Conservation (phyloP, 1,284 basidiomycete genomes). For the Ustilago tritici region DNA sequence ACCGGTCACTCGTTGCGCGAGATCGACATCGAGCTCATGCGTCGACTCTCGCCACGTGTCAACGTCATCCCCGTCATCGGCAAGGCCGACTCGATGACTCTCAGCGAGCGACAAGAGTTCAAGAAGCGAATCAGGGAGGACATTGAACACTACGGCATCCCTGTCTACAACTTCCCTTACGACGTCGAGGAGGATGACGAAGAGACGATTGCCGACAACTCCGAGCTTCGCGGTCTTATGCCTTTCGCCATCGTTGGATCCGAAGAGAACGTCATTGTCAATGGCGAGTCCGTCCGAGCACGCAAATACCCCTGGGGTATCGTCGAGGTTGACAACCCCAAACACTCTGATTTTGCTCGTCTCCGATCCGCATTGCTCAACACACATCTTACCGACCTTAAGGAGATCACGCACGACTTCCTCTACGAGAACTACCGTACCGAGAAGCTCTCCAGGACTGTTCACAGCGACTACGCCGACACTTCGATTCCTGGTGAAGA, state of each 20-base stretch:
- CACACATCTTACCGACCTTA: conserved; percentile 93
- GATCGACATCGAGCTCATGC: conserved; percentile 86
- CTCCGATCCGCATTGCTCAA: conserved; percentile 91
- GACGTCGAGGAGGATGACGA: conserved; percentile 98
- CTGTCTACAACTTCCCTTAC: conserved; percentile 99
- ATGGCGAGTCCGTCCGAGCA: conserved; percentile 89
- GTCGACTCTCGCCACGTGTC: conserved; percentile 73
- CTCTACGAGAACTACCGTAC: conserved; percentile 93
- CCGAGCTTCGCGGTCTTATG: conserved; percentile 68
- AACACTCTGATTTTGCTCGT: conserved; percentile 96
- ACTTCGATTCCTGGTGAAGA: conserved; percentile 78
- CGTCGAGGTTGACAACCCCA: conserved; percentile 97
- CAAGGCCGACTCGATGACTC: conserved; percentile 92
- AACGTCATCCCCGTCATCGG: conserved; percentile 99
- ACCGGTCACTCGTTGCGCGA: conserved; percentile 89
- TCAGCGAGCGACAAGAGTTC: conserved; percentile 77
- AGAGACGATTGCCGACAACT: conserved; percentile 96
- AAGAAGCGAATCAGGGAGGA: conserved; percentile 99
- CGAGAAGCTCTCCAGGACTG: conserved; percentile 94
- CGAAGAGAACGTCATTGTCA: conserved; percentile 93
- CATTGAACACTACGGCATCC: conserved; percentile 97
- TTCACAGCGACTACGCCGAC: conserved; percentile 77
- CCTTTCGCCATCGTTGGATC: conserved; percentile 98
- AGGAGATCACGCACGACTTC: conserved; percentile 90
- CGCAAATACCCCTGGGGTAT: conserved; percentile 97